Conservation (phyloP, 331 rosid genomes). For the Quercus tomentella region DNA sequence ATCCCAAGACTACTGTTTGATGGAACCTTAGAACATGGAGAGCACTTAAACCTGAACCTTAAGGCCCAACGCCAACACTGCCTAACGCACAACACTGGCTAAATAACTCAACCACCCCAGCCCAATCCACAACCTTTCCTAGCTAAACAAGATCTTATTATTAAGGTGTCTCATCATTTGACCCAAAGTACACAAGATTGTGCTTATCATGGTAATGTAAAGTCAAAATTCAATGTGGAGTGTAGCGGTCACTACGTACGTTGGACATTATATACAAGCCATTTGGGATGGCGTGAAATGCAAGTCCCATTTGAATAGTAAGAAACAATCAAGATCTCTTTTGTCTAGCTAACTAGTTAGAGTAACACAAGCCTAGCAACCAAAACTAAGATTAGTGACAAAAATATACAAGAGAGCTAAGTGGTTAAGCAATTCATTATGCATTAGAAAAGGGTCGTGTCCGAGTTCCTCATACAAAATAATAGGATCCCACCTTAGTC, state of each 20-base stretch:
- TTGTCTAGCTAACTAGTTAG: neutral
- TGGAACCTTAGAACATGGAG: too few species aligned
- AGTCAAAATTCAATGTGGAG: neutral
- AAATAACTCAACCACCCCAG: neutral
- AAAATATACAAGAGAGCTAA: neutral
- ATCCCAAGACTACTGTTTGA: too few species aligned
- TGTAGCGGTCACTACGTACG: neutral
- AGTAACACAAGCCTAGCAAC: neutral
- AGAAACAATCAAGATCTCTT: neutral
- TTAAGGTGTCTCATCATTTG: neutral
- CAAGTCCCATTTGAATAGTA: neutral
- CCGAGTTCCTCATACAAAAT: neutral
- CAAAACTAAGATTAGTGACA: neutral
- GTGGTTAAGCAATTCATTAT: neutral
- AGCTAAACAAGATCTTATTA: too few species aligned
- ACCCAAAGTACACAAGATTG: neutral
- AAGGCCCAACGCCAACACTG: too few species aligned
- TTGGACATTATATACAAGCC: neutral
- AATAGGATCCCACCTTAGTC: conserved; percentile 10
- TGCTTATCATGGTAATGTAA: neutral
- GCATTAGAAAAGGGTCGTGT: neutral
- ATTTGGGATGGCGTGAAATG: neutral
- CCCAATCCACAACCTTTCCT: neutral
- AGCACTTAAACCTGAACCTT: too few species aligned
- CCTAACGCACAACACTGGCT: too few species aligned